Evolutionary conservation across 2,329 filamentous ascomycete genomes (phyloP).

Genomic region (Penicillium decumbens): DNA sequence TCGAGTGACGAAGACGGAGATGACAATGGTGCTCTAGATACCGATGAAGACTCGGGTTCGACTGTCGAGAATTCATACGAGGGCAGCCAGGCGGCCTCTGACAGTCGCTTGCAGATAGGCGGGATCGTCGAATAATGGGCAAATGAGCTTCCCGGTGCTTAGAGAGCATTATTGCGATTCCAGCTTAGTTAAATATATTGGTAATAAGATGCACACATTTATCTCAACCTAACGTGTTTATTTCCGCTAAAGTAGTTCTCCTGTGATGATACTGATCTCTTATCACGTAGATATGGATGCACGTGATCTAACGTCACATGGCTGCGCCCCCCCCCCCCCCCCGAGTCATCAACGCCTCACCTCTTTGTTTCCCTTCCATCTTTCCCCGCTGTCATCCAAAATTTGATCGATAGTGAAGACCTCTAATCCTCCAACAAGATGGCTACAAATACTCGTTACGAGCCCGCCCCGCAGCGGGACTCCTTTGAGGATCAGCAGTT

Average conservation of each 20-base stretch:
- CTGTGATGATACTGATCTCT: background rate
- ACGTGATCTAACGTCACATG: constrained; percentile 22
- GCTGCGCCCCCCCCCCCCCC: constrained; percentile 8
- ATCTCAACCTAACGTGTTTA: background rate
- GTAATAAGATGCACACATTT: background rate
- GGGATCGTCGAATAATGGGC: constrained; percentile 6
- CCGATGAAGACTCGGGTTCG: constrained; percentile 25
- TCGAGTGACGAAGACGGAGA: constrained; percentile 35
- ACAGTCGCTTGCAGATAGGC: constrained; percentile 4
- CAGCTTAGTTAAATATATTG: constrained; percentile 1
- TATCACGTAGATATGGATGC: constrained; percentile 2
- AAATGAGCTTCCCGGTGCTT: background rate
- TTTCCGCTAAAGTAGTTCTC: background rate
- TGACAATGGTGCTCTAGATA: constrained; percentile 30
- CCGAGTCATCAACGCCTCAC: constrained; percentile 3
- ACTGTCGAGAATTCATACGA: constrained; percentile 1
- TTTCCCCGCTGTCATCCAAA: background rate
- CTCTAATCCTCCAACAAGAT: constrained; percentile 42
- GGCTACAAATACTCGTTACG: constrained; percentile 75
- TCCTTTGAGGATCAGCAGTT: constrained; percentile 69
- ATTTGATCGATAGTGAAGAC: background rate
- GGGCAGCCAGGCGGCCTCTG: background rate
- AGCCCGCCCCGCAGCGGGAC: constrained; percentile 77
- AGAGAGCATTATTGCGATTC: background rate
- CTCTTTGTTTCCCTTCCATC: constrained; percentile 3